Percentiles rank a stretch among this genome's conserved stretches.
phyloP scores from a whole-genome alignment of 78 protist genomes.

The Emiliania huxleyi region DNA sequence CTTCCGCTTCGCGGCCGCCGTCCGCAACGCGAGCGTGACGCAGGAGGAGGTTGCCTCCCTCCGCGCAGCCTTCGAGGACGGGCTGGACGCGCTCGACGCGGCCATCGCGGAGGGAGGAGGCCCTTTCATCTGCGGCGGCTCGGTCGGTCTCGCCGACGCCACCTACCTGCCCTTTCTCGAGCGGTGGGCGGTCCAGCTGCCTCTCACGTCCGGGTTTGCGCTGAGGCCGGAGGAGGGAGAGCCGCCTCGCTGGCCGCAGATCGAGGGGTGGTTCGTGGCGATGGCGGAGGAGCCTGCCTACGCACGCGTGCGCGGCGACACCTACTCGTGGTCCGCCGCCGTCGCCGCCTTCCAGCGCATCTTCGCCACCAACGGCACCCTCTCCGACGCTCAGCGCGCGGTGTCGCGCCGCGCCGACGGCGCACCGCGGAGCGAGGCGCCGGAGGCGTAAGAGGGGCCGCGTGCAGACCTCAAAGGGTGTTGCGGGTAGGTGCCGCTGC shows the following conservation, averaged over 20 bases:
- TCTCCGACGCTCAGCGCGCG: neutral
- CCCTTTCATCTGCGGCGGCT: neutral
- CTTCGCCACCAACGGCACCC: neutral
- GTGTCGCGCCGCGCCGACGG: neutral
- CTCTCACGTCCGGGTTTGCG: no score
- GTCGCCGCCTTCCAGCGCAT: neutral
- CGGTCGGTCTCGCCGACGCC: no score
- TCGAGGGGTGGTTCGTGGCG: neutral
- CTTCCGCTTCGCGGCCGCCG: neutral
- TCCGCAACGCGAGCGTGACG: neutral
- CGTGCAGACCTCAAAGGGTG: no score
- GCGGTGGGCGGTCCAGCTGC: no score
- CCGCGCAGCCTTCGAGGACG: no score
- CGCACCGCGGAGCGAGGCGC: no score
- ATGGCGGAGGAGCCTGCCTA: neutral
- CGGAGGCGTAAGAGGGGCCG: no score
- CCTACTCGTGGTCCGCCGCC: neutral
- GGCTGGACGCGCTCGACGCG: no score
- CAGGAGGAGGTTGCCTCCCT: no score
- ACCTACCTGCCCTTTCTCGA: no score
- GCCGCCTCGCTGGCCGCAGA: no score
- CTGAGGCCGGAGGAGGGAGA: no score
- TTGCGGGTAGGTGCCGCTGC: neutral
- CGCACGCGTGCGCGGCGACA: neutral
- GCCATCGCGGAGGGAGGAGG: neutral